Base-by-base conservation (phyloP, 2,329 filamentous ascomycete genomes). In the Hypomyces perniciosus region DNA sequence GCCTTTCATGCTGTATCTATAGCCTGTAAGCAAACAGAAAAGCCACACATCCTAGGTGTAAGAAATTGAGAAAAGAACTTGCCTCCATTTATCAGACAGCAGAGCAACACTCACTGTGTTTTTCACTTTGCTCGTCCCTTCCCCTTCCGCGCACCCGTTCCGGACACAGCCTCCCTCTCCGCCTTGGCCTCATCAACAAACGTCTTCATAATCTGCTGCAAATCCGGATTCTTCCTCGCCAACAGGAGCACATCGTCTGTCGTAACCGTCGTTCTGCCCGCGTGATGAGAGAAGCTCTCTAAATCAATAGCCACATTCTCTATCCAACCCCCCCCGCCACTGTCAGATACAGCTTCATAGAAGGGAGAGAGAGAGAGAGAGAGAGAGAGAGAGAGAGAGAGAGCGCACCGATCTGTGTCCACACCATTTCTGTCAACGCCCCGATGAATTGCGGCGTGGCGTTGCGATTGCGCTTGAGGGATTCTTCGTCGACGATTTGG, bases 401-500 rank as follows among this genome's bases (percentile, higher is more conserved):
- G 31, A 26, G 47, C 50, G 2, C 50, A 92, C 90, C 87, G 46
- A 96, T 86, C 59, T 95, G 90, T 1, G 84, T 80, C 83, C 88
- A 96, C 6, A 92, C 86, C 68, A 95, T 80, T 67, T 96, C 90
- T 1, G 88, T 93, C 63, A 95, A 68, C 0, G 86, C 86, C 7
- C 86, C 90, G 59, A 95, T 95, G 67, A 95, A 96, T 63, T 95
- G 90, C 2, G 89, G 89, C 28, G 92, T 96, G 6, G 91, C 89
- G 68, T 95, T 96, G 56, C 89, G 79, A 63, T 88, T 69, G 48
- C 68, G 65, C 12, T 61, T 59, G 30, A 72, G 55, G 8, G 84
- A 85, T 65, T 95, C 86, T 57, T 92, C 84, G 66, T 97, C 92
- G 56, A 96, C 88, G 54, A 95, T 92, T 65, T 90, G 87, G 58